These are phyloP conservation scores for Naganishia vishniacii DNA, from an alignment of 768 basidiomycete genomes.

Conservation along the genomic window DNA sequence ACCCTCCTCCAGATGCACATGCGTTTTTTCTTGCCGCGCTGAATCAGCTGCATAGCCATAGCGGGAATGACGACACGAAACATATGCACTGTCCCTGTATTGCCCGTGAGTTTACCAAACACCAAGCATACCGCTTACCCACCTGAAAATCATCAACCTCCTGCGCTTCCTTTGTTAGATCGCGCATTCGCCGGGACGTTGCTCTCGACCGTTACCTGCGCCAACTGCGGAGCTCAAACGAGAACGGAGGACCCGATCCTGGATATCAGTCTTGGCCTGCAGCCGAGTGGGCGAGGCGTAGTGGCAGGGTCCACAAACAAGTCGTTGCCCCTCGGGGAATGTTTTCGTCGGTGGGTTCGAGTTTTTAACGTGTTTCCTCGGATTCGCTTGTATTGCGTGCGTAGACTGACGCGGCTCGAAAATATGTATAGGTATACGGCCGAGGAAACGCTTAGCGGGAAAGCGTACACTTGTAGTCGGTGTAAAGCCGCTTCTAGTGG, in stretches of 20 bases:
- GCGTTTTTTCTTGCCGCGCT: slow-evolving; percentile 54
- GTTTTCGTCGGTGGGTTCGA: slow-evolving; percentile 61
- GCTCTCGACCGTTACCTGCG: slow-evolving; percentile 84
- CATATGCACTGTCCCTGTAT: slow-evolving; percentile 67
- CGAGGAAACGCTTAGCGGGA: slow-evolving; percentile 72
- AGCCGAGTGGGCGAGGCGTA: slow-evolving; percentile 39
- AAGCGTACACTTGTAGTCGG: slow-evolving; percentile 76
- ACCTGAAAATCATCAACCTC: neutral
- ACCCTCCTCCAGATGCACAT: slow-evolving; percentile 45
- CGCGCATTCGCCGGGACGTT: slow-evolving; percentile 79
- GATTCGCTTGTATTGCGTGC: no score
- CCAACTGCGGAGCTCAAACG: slow-evolving; percentile 70
- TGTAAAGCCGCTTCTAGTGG: slow-evolving; percentile 53
- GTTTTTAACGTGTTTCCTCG: neutral
- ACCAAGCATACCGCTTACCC: neutral
- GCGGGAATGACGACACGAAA: slow-evolving; percentile 68
- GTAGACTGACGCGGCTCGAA: no score
- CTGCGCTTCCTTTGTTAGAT: slow-evolving; percentile 49
- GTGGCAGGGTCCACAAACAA: neutral
- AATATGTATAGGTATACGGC: slow-evolving; percentile 63
- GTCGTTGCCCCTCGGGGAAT: slow-evolving; percentile 60
- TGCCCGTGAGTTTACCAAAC: slow-evolving; percentile 53
- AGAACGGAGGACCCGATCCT: slow-evolving; percentile 81
- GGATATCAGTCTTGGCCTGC: slow-evolving; percentile 81
- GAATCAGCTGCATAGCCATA: slow-evolving; percentile 78